A percentile compares a stretch with the other conserved stretches of the same genome.
These are phyloP conservation scores for Haplosporangium sp. DNA, from an alignment of 371 early-diverging fungal genomes.

Conservation along the genomic window DNA sequence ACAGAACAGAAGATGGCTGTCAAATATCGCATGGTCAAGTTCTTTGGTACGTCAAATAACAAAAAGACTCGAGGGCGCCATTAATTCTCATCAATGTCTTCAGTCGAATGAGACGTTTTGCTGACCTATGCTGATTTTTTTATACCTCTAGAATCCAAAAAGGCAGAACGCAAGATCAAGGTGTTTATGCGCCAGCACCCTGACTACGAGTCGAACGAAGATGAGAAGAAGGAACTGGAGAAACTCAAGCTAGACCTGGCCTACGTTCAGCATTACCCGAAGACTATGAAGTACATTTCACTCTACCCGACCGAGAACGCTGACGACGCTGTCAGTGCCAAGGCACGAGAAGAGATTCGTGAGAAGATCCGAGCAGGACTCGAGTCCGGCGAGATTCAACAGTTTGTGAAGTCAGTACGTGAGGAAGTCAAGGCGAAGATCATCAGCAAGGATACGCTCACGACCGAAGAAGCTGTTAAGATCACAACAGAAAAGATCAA, in stretches of 20 bases:
- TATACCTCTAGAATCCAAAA: slow-evolving; percentile 37
- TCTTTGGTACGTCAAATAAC: slow-evolving; percentile 36
- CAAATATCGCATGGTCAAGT: slow-evolving; percentile 54
- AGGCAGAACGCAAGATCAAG: slow-evolving; percentile 47
- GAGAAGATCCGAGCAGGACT: slow-evolving; percentile 33
- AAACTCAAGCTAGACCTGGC: slow-evolving; percentile 48
- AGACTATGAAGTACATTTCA: slow-evolving; percentile 47
- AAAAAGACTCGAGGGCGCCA: too few relatives aligned
- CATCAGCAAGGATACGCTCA: slow-evolving; percentile 21
- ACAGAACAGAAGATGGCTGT: slow-evolving; percentile 50
- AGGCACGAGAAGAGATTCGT: slow-evolving; percentile 35
- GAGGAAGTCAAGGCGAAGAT: slow-evolving; percentile 47
- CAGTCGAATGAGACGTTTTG: neutral
- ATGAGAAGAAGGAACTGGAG: slow-evolving; percentile 33
- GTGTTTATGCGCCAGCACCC: slow-evolving; percentile 42
- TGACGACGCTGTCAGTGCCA: slow-evolving; percentile 21
- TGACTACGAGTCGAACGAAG: slow-evolving; percentile 28
- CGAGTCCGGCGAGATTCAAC: slow-evolving; percentile 28
- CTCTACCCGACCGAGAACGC: slow-evolving; percentile 43
- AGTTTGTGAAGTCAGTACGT: slow-evolving; percentile 23
- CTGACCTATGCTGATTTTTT: neutral
- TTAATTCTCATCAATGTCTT: neutral
- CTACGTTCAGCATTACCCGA: slow-evolving; percentile 52
- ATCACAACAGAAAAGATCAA: slow-evolving; percentile 32
- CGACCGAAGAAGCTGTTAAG: slow-evolving; percentile 28